phyloP scores from a whole-genome alignment of 2,329 filamentous ascomycete species.

The Westerdykella aurantiaca region DNA sequence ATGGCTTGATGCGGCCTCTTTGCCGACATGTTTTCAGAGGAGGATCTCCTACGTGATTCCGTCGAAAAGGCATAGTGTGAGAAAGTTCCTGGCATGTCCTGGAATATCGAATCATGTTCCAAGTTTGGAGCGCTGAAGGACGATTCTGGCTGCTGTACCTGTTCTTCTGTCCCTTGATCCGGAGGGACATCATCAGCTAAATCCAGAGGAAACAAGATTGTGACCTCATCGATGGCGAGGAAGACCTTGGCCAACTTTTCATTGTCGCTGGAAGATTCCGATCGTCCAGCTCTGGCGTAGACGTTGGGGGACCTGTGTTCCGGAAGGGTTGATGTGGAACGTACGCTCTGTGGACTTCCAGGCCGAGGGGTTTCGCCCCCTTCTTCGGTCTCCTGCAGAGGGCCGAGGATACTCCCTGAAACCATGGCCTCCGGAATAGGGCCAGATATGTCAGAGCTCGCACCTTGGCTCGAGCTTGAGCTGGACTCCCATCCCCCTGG shows the following conservation, averaged over 20 bases:
- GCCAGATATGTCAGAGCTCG: slow-evolving; percentile 21
- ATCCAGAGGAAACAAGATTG: slow-evolving; percentile 34
- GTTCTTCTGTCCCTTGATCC: slow-evolving; percentile 4
- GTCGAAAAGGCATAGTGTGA: slow-evolving; percentile 44
- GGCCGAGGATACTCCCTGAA: slow-evolving; percentile 26
- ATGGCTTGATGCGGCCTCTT: too few relatives aligned
- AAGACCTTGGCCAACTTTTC: slow-evolving; percentile 28
- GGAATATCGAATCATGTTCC: slow-evolving; percentile 34
- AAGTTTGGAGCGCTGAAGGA: slow-evolving; percentile 26
- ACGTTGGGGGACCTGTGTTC: background rate
- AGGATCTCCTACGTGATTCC: slow-evolving; percentile 23
- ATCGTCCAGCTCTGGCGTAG: background rate
- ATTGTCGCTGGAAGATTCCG: background rate
- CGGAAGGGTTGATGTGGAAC: slow-evolving; percentile 8
- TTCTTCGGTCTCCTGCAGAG: slow-evolving; percentile 27
- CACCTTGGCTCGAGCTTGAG: slow-evolving; percentile 24
- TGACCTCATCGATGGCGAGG: slow-evolving; percentile 34
- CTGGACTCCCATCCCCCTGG: slow-evolving; percentile 42
- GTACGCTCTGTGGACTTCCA: slow-evolving; percentile 24
- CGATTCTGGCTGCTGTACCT: slow-evolving; percentile 7
- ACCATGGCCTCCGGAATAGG: slow-evolving; percentile 27
- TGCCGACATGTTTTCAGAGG: slow-evolving; percentile 7
- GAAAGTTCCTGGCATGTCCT: slow-evolving; percentile 44
- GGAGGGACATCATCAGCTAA: slow-evolving; percentile 8
- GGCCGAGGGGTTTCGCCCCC: slow-evolving; percentile 39